Evolutionary conservation across 75 land plant species (phyloP), one percentile per base, ranked within the genome.

Genomic region (Sequoiadendron giganteum): DNA sequence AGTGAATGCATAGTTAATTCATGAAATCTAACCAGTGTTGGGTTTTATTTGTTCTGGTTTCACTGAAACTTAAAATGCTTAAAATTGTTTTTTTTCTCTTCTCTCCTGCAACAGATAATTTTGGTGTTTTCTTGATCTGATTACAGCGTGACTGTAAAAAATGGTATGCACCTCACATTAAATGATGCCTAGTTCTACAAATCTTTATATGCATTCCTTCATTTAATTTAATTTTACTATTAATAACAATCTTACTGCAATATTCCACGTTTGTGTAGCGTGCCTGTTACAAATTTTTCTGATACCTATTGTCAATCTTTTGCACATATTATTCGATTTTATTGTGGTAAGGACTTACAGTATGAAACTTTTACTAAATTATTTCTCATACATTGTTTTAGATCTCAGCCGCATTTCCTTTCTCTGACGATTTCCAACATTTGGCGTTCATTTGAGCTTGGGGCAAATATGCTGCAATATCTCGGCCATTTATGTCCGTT

Each of bases 251-350:
- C 81, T 16, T 78, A 7, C 8, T 78, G 42, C 43, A 40, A 39
- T 86, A 30, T 87, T 88, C 89, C 92, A 95, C 95, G 96, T 95
- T 56, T 95, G 96, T 75, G 25, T 95, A 15, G 88, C 86, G 75
- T 95, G 96, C 55, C 86, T 95, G 87, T 83, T 95, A 85, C 96
- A 94, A 65, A 90, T 95, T 34, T 95, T 95, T 84, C 91, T 95
- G 48, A 86, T 95, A 36, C 96, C 96, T 1, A 86, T 95, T 65
- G 92, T 95, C 91, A 95, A 94, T 90, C 34, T 90, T n/a, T 72
- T 95, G 87, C 96, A 95, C 0, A 42, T 91, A 3, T 90, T 95
- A 70, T 90, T 94, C 85, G 79, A 94, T 88, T 88, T 87, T 82
- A 87, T 95, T 68, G 76, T 94, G 89, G 96, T 95, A 85, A 72